phyloP scores from a whole-genome alignment of 2,329 filamentous ascomycete genomes.

The Blastomyces parvus region DNA sequence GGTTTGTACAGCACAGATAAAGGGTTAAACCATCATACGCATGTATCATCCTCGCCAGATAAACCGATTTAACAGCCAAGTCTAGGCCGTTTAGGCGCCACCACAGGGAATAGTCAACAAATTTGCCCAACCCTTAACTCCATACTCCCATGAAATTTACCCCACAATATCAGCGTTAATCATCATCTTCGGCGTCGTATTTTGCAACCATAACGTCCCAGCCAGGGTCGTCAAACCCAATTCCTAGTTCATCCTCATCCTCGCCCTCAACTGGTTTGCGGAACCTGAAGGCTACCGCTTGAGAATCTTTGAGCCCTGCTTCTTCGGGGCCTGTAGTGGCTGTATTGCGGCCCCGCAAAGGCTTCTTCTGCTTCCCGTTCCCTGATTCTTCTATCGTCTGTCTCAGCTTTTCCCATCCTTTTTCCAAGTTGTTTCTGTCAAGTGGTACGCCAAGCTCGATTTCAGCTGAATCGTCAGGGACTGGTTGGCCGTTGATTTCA shows the following conservation, averaged over 20 bases:
- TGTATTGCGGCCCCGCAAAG: conserved; percentile 24
- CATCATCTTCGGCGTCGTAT: conserved; percentile 16
- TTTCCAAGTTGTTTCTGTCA: conserved; percentile 40
- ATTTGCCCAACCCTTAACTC: not conserved
- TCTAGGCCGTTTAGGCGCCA: not conserved
- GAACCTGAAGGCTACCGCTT: conserved; percentile 33
- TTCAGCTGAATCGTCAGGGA: conserved; percentile 33
- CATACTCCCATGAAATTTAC: conserved; percentile 1
- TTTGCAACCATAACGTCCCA: conserved; percentile 18
- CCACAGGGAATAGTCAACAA: not conserved
- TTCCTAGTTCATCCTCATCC: conserved; percentile 23
- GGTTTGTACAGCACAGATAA: not conserved
- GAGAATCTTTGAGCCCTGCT: conserved; percentile 32
- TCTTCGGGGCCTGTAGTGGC: conserved; percentile 26
- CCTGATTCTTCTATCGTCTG: conserved; percentile 23
- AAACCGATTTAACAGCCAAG: not conserved
- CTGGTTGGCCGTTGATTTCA: conserved; percentile 29
- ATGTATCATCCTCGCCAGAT: not conserved
- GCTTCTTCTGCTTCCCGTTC: conserved; percentile 21
- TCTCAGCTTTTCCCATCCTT: conserved; percentile 42
- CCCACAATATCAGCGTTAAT: not conserved
- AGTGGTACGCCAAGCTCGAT: conserved; percentile 41
- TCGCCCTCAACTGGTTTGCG: conserved; percentile 27
- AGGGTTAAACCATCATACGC: not conserved
- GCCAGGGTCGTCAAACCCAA: conserved; percentile 21